phyloP scores from a whole-genome alignment of 2,329 filamentous ascomycete species.

The Zasmidium angulare region DNA sequence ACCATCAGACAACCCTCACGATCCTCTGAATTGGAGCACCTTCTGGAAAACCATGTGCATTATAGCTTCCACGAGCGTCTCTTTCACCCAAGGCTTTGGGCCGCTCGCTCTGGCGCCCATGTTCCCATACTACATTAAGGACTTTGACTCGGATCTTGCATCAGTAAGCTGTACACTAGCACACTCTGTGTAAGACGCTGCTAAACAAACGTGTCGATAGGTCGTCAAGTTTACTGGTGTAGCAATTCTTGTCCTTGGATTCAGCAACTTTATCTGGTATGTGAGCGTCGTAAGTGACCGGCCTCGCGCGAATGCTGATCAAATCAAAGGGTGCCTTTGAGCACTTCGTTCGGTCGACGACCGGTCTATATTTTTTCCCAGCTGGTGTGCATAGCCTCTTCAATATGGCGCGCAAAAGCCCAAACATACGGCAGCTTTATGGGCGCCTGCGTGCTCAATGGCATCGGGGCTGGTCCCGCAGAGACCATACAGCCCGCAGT shows the following conservation, averaged over 20 bases:
- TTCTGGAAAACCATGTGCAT: slow-evolving; percentile 53
- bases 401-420: slow-evolving; percentile 60
- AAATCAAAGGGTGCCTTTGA: slow-evolving; percentile 52
- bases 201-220: slow-evolving; percentile 1
- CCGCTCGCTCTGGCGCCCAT: slow-evolving; percentile 58
- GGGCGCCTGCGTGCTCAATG: slow-evolving; percentile 61
- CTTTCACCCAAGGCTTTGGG: slow-evolving; percentile 56
- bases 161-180: background rate
- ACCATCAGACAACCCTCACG: slow-evolving; percentile 44
- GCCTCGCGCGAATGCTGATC: background rate
- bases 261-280: slow-evolving; percentile 61
- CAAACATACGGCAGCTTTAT: slow-evolving; percentile 62
- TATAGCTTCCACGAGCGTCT: slow-evolving; percentile 45
- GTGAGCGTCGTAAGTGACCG: slow-evolving; percentile 10
- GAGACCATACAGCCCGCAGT: slow-evolving; percentile 64
- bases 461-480: slow-evolving; percentile 61
- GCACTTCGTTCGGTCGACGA: slow-evolving; percentile 55
- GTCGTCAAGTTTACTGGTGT: slow-evolving; percentile 59
- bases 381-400: slow-evolving; percentile 53
- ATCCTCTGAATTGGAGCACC: slow-evolving; percentile 47
- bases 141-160: slow-evolving; percentile 46
- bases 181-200: background rate
- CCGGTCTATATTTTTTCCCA: slow-evolving; percentile 55
- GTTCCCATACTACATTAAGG: slow-evolving; percentile 59
- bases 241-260: slow-evolving; percentile 57